Evolutionary conservation across 2,329 filamentous ascomycete genomes (phyloP).

Genomic region (Ambrosiella xylebori): DNA sequence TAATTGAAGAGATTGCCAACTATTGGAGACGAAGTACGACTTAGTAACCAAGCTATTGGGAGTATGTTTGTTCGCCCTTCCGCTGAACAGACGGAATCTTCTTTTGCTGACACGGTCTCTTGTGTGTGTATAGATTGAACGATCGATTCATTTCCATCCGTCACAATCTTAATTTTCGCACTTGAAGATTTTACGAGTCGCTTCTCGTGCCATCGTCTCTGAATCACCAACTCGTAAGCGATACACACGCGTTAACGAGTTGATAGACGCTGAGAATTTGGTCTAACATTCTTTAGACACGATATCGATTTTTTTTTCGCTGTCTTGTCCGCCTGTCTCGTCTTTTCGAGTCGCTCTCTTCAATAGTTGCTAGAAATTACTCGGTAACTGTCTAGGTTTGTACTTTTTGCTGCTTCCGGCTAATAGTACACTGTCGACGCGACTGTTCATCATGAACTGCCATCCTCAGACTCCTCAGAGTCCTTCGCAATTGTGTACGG

Average conservation of each 20-base stretch:
- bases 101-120: conserved; percentile 12
- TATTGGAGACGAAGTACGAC: not conserved
- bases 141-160: conserved; percentile 10
- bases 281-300: not conserved
- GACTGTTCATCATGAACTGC: conserved; percentile 39
- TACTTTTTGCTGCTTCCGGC: not conserved
- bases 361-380: too few relatives aligned
- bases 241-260: conserved; percentile 1
- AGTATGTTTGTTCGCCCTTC: conserved; percentile 12
- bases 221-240: not conserved
- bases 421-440: not conserved
- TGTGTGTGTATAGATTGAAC: conserved; percentile 10
- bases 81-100: conserved; percentile 6
- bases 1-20: not conserved
- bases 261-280: not conserved
- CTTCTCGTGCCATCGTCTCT: not conserved
- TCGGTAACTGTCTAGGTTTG: not conserved
- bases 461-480: conserved; percentile 52
- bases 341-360: not conserved
- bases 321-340: not conserved
- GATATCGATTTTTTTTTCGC: not conserved
- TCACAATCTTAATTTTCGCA: not conserved
- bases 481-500: conserved; percentile 43
- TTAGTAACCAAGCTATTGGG: not conserved
- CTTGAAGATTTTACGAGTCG: not conserved